A percentile compares a stretch with the other conserved stretches of the same genome.
These are phyloP conservation scores for Pleurotus cornucopiae DNA, from an alignment of 768 basidiomycete genomes.

Conservation along the genomic window DNA sequence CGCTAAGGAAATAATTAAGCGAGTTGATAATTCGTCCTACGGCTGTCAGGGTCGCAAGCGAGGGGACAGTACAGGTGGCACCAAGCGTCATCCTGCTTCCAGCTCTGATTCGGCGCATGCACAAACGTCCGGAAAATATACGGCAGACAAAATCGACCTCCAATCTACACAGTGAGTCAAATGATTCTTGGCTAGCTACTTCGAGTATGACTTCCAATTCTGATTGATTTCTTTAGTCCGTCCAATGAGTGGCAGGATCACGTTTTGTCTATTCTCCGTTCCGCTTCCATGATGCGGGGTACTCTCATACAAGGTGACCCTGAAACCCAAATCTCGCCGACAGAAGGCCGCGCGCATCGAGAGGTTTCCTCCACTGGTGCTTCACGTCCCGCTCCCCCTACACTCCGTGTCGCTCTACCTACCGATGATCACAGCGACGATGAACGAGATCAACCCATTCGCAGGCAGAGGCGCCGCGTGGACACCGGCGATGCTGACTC, in stretches of 20 bases:
- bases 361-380: neutral
- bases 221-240: constrained; percentile 42
- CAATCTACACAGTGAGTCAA: constrained; percentile 60
- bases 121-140: constrained; percentile 18
- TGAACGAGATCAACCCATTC: constrained; percentile 27
- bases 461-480: constrained; percentile 50
- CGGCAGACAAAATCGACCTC: constrained; percentile 31
- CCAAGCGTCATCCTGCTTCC: constrained; percentile 18
- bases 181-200: neutral
- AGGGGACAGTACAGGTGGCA: constrained; percentile 22
- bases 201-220: constrained; percentile 5
- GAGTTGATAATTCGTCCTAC: constrained; percentile 79
- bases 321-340: constrained; percentile 5
- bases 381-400: constrained; percentile 5
- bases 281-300: constrained; percentile 15
- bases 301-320: constrained; percentile 5
- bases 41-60: constrained; percentile 67
- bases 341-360: constrained; percentile 8
- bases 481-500: constrained; percentile 27
- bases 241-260: constrained; percentile 83
- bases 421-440: constrained; percentile 12
- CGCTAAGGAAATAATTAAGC: constrained; percentile 74
- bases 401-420: constrained; percentile 15
- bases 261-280: constrained; percentile 41
- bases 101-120: constrained; percentile 19